Evolutionary conservation across 2,329 filamentous ascomycete genomes (phyloP).

Genomic region (Seiridium unicorne): DNA sequence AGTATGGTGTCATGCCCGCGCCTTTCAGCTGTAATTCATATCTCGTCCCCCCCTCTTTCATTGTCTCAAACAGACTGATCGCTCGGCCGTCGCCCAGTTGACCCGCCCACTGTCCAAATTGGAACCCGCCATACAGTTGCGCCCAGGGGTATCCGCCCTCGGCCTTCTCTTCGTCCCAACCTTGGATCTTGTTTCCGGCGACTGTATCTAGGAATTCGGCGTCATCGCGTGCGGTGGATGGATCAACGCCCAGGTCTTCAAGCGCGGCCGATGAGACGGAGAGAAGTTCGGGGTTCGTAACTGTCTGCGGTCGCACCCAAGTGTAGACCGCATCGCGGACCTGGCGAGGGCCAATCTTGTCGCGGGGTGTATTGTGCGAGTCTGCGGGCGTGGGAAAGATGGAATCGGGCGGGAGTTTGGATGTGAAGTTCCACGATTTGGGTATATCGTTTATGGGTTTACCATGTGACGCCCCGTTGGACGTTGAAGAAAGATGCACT

Average conservation of each 20-base stretch:
- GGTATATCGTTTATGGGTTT: constrained; percentile 52
- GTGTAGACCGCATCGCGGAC: constrained; percentile 87
- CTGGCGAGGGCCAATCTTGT: constrained; percentile 73
- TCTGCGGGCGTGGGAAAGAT: constrained; percentile 75
- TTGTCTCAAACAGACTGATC: constrained; percentile 90
- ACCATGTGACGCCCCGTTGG: constrained; percentile 6
- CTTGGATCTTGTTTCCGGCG: constrained; percentile 79
- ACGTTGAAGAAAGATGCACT: constrained; percentile 26
- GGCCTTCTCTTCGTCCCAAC: constrained; percentile 66
- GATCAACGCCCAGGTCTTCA: constrained; percentile 73
- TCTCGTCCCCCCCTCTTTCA: constrained; percentile 65
- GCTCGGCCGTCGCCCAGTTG: constrained; percentile 93
- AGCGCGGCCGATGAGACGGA: constrained; percentile 78
- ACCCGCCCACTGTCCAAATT: constrained; percentile 87
- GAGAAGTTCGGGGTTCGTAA: constrained; percentile 73
- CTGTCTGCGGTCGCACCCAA: constrained; percentile 79
- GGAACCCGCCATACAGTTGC: constrained; percentile 89
- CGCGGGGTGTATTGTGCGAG: constrained; percentile 79
- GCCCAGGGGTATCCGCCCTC: constrained; percentile 89
- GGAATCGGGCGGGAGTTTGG: constrained; percentile 72
- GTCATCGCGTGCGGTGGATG: constrained; percentile 61
- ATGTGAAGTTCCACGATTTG: constrained; percentile 65
- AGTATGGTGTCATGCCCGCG: constrained; percentile 90
- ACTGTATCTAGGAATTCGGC: constrained; percentile 76
- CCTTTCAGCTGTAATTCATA: constrained; percentile 96